A percentile compares a stretch with the other conserved stretches of the same genome.
Conservation (phyloP, 192 early-diverging fungal species). For the Blastocladiella britannica region DNA sequence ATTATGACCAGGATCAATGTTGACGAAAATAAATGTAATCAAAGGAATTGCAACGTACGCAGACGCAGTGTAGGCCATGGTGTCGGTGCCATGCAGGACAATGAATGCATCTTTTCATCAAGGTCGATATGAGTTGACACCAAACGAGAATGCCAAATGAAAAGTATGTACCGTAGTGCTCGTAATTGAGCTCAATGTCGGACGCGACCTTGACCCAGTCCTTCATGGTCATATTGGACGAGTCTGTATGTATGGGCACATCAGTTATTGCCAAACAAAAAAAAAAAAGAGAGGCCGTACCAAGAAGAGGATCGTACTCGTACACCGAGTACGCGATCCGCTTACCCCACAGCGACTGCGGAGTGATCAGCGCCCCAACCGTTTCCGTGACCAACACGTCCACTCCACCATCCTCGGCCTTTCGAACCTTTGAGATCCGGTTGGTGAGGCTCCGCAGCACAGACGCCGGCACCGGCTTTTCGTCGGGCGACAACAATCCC, state of each 20-base stretch:
- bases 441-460: not conserved
- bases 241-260: conserved; percentile 26
- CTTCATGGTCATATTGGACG: conserved; percentile 74
- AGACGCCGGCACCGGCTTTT: not conserved
- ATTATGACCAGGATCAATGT: too few relatives aligned
- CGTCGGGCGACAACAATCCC: conserved; percentile 5
- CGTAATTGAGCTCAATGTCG: conserved; percentile 88
- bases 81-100: conserved; percentile 82
- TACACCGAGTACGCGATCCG: conserved; percentile 81
- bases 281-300: not conserved
- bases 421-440: conserved; percentile 6
- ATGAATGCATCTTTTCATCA: conserved; percentile 52
- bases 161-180: conserved; percentile 51
- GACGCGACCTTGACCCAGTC: conserved; percentile 94
- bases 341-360: conserved; percentile 69
- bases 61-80: conserved; percentile 71
- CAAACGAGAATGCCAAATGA: not conserved
- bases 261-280: not conserved
- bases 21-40: too few relatives aligned
- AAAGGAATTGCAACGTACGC: too few relatives aligned
- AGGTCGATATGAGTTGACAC: not conserved
- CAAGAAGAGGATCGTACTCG: conserved; percentile 79
- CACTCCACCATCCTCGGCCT: not conserved
- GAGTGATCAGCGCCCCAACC: conserved; percentile 55
- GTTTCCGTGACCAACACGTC: too few relatives aligned